Conservation (phyloP, 352 stramenopile genomes). For the Phytophthora sp. region DNA sequence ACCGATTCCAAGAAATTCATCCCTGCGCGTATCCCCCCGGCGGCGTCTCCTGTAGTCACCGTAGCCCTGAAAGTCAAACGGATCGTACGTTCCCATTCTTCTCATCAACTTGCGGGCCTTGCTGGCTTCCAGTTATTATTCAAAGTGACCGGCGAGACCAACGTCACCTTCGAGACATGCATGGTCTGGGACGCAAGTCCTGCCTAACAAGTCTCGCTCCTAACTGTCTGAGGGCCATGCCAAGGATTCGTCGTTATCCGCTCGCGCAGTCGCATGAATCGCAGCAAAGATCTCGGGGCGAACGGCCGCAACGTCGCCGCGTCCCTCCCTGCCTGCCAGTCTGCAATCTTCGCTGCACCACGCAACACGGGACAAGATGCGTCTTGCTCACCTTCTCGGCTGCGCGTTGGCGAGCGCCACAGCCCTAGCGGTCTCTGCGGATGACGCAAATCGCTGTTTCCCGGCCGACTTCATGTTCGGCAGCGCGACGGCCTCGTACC, state of each 20-base stretch:
- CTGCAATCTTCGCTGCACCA: constrained; percentile 7
- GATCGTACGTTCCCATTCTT: neutral
- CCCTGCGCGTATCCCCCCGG: neutral
- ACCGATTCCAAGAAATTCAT: neutral
- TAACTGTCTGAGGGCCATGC: too few species aligned
- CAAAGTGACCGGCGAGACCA: too few species aligned
- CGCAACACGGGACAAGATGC: constrained; percentile 13
- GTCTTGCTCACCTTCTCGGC: constrained; percentile 7
- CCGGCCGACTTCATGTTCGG: constrained; percentile 87
- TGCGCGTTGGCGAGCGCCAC: neutral
- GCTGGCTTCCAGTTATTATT: neutral
- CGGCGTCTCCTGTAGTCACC: neutral
- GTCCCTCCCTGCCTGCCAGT: too few species aligned
- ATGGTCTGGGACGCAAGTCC: too few species aligned
- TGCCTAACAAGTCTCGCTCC: too few species aligned
- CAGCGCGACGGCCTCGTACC: constrained; percentile 87
- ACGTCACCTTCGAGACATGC: too few species aligned
- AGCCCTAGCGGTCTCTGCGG: neutral
- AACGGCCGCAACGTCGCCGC: neutral
- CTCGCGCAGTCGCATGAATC: neutral
- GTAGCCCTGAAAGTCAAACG: neutral
- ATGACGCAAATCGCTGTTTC: constrained; percentile 52
- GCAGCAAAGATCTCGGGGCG: constrained; percentile 29
- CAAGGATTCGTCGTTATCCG: neutral
- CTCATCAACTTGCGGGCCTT: neutral